These are phyloP conservation scores for Pleurotus pulmonarius DNA, from an alignment of 768 basidiomycete genomes.

Conservation along the genomic window DNA sequence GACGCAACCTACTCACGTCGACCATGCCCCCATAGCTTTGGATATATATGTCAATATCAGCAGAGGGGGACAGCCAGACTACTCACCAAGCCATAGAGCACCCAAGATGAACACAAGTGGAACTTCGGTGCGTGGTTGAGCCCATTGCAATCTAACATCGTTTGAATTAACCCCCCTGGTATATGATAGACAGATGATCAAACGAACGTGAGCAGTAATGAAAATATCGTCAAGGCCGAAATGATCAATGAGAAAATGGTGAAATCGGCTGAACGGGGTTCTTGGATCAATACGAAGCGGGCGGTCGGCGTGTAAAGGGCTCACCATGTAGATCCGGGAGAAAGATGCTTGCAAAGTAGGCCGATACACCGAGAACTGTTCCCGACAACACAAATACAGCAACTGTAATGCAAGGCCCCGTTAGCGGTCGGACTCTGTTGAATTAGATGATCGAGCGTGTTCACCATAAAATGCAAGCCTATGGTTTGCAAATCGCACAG, in stretches of 20 bases:
- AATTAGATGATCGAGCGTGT: conserved; percentile 16
- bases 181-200: not conserved
- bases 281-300: not conserved
- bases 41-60: conserved; percentile 2
- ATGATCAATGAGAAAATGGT: conserved; percentile 66
- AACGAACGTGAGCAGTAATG: conserved; percentile 56
- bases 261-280: conserved; percentile 53
- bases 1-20: conserved; percentile 42
- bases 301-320: conserved; percentile 17
- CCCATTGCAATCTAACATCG: conserved; percentile 57
- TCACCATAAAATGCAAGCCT: conserved; percentile 49
- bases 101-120: conserved; percentile 49
- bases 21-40: conserved; percentile 69
- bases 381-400: conserved; percentile 42
- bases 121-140: conserved; percentile 63
- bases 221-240: conserved; percentile 61
- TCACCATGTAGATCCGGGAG: conserved; percentile 62
- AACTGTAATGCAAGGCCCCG: conserved; percentile 24
- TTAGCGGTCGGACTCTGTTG: conserved; percentile 3
- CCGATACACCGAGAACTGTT: conserved; percentile 64
- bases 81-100: conserved; percentile 68
- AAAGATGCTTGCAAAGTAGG: conserved; percentile 65
- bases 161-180: conserved; percentile 2
- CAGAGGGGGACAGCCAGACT: not conserved
- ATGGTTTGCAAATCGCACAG: conserved; percentile 55